Percentiles rank a stretch among this genome's conserved stretches.
phyloP scores from a whole-genome alignment of 495 filamentous ascomycete genomes.

The Schizothecium vesticola region DNA sequence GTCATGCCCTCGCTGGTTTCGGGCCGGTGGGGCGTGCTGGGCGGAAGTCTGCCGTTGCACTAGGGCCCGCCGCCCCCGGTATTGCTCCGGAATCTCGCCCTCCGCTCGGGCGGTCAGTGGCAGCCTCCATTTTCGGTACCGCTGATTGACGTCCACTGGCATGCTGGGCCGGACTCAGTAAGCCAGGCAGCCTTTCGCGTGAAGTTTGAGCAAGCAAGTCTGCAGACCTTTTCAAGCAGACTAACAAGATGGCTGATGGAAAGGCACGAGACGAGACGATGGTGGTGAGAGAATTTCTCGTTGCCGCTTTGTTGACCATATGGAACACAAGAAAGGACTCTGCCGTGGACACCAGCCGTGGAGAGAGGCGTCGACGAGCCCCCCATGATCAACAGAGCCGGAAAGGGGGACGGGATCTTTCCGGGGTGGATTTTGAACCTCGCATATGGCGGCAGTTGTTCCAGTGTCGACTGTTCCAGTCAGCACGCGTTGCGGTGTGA shows the following conservation, averaged over 20 bases:
- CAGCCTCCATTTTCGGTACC: neutral
- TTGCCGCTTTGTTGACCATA: too few species aligned
- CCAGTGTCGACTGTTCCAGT: neutral
- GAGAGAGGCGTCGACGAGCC: too few species aligned
- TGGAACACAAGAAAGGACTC: too few species aligned
- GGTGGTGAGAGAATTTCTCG: too few species aligned
- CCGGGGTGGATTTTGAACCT: neutral
- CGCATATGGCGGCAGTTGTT: conserved; percentile 9
- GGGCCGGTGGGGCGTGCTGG: neutral
- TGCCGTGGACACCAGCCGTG: too few species aligned
- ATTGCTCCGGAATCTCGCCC: neutral
- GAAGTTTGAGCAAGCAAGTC: too few species aligned
- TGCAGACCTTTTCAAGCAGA: neutral
- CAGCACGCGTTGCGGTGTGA: neutral
- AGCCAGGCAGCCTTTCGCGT: too few species aligned
- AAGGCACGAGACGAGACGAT: too few species aligned
- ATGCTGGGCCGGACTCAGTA: too few species aligned
- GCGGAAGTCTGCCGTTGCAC: neutral
- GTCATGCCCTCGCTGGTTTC: neutral
- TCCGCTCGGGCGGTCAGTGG: neutral
- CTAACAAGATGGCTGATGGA: neutral
- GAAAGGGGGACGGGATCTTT: neutral
- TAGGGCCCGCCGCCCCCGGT: neutral
- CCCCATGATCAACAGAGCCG: neutral
- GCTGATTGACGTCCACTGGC: neutral